These are phyloP conservation scores for Kazachstania viticola DNA, from an alignment of 805 yeast genomes.

Conservation along the genomic window DNA sequence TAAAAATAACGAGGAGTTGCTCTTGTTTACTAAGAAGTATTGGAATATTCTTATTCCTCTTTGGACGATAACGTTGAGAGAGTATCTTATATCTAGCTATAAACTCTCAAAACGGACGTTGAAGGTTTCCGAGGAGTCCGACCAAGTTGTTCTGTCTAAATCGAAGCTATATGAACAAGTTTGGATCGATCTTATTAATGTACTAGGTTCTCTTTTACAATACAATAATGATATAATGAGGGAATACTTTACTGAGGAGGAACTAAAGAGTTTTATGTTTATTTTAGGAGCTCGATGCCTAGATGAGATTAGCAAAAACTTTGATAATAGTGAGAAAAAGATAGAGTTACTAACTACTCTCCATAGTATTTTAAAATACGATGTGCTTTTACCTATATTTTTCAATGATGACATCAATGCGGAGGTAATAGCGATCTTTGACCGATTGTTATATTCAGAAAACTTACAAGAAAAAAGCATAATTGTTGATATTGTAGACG, in stretches of 20 bases:
- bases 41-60: conserved; percentile 52
- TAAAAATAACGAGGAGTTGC: conserved; percentile 30
- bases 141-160: neutral
- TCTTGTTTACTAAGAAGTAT: conserved; percentile 42
- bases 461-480: conserved; percentile 35
- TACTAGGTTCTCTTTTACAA: conserved; percentile 53
- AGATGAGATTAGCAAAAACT: conserved; percentile 47
- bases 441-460: conserved; percentile 54
- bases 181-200: conserved; percentile 74
- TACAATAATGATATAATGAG: conserved; percentile 35
- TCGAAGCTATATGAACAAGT: conserved; percentile 31
- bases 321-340: conserved; percentile 18
- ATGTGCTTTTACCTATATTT: conserved; percentile 45
- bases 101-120: conserved; percentile 1
- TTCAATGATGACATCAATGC: conserved; percentile 58
- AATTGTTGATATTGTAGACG: conserved; percentile 45
- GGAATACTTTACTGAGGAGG: conserved; percentile 38
- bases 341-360: conserved; percentile 38
- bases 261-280: conserved; percentile 56
- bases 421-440: conserved; percentile 68
- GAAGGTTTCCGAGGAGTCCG: conserved; percentile 5
- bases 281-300: conserved; percentile 76
- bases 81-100: conserved; percentile 58
- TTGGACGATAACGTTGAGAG: conserved; percentile 71
- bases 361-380: conserved; percentile 42